Evolutionary conservation across 2,329 filamentous ascomycete species (phyloP).

Genomic region (Neonectria magnoliae): DNA sequence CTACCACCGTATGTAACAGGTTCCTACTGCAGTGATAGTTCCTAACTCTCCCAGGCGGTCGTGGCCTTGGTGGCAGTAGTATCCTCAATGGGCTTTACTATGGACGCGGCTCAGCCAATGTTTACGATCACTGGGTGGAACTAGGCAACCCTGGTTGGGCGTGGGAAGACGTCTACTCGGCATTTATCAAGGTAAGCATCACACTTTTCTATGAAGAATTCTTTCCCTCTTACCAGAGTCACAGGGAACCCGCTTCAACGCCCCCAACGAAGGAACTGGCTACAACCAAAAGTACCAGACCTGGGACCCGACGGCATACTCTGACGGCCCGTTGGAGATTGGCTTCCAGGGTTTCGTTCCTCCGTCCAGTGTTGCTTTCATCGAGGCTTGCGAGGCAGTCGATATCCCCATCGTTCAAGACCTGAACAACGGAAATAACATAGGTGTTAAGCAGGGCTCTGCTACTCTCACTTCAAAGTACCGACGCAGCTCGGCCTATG

Average conservation of each 20-base stretch:
- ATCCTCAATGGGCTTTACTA: neutral
- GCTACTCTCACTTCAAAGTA: slow-evolving; percentile 37
- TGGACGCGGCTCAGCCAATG: neutral
- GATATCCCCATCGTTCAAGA: slow-evolving; percentile 40
- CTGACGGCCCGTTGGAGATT: slow-evolving; percentile 40
- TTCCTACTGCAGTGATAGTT: neutral
- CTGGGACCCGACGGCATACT: slow-evolving; percentile 39
- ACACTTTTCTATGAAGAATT: neutral
- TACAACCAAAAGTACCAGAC: slow-evolving; percentile 42
- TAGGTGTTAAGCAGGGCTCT: slow-evolving; percentile 43
- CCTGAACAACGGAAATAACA: slow-evolving; percentile 40
- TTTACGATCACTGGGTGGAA: neutral
- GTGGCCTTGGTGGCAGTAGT: neutral
- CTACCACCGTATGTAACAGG: neutral
- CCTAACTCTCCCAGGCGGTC: neutral
- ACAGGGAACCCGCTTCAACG: slow-evolving; percentile 34
- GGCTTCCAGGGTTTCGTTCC: slow-evolving; percentile 43
- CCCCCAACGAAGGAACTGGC: slow-evolving; percentile 31
- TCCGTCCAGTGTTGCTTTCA: slow-evolving; percentile 42
- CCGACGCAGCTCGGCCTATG: slow-evolving; percentile 40
- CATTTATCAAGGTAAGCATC: neutral
- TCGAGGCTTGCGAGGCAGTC: slow-evolving; percentile 34
- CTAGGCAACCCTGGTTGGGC: neutral
- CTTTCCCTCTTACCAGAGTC: neutral
- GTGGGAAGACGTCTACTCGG: neutral